Conservation (phyloP, 129 eudicot genomes). For the Chrysanthemum makinoi region DNA sequence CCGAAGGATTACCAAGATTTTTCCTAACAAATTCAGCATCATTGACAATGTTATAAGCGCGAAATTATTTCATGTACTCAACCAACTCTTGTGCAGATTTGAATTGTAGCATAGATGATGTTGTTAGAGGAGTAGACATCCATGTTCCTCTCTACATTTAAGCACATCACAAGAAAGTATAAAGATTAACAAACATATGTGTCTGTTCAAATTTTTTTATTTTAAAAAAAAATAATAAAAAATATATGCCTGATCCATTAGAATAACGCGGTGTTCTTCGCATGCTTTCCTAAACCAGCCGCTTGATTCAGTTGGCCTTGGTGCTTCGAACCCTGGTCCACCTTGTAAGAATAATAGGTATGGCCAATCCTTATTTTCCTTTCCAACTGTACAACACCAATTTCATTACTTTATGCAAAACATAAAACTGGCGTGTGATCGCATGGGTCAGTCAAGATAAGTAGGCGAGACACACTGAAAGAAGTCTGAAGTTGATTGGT, state of each 20-base stretch:
- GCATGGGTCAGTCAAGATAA: too few relatives aligned
- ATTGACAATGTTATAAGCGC: slow-evolving; percentile 86
- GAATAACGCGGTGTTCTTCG: slow-evolving; percentile 72
- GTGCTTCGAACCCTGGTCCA: slow-evolving; percentile 93
- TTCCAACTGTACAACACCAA: slow-evolving; percentile 67
- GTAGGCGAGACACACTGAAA: too few relatives aligned
- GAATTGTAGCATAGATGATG: slow-evolving; percentile 84
- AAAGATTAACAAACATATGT: not conserved
- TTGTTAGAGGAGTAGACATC: slow-evolving; percentile 85
- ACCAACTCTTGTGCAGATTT: slow-evolving; percentile 71
- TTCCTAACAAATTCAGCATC: slow-evolving; percentile 91
- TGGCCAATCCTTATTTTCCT: slow-evolving; percentile 70
- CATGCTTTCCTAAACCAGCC: slow-evolving; percentile 97
- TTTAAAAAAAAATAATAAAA: too few relatives aligned
- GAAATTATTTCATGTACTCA: slow-evolving; percentile 68
- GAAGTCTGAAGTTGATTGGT: too few relatives aligned
- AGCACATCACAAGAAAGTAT: slow-evolving; percentile 23
- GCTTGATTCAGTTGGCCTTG: slow-evolving; percentile 79
- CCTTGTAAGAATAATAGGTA: slow-evolving; percentile 86
- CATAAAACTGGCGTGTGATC: not conserved
- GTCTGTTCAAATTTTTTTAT: not conserved
- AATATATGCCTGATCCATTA: slow-evolving; percentile 97
- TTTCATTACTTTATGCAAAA: not conserved
- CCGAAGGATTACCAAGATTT: slow-evolving; percentile 42
- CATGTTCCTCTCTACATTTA: slow-evolving; percentile 94